phyloP scores from a whole-genome alignment of 352 stramenopile species.

The Phytophthora uliginosa region DNA sequence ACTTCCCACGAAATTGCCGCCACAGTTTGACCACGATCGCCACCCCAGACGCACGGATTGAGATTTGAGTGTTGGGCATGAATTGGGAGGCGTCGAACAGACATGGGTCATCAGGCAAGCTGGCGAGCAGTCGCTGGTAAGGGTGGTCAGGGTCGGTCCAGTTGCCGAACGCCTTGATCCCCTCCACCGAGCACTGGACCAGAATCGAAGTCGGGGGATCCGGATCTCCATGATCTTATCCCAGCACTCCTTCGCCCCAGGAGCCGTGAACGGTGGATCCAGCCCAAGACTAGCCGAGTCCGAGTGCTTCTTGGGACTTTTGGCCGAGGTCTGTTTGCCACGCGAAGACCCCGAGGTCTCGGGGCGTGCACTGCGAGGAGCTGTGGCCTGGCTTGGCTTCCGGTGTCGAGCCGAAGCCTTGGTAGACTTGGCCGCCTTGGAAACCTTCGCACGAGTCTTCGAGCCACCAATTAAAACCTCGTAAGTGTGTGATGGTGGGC shows the following conservation, averaged over 20 bases:
- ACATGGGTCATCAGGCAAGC: too few relatives aligned
- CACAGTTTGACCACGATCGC: neutral
- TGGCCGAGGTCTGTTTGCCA: neutral
- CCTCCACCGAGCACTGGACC: too few relatives aligned
- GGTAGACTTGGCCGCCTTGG: too few relatives aligned
- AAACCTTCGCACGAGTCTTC: too few relatives aligned
- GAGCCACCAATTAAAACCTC: too few relatives aligned
- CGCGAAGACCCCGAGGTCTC: too few relatives aligned
- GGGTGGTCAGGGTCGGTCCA: neutral
- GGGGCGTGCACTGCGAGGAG: too few relatives aligned
- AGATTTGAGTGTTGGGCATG: neutral
- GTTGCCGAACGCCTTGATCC: neutral
- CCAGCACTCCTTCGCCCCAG: neutral
- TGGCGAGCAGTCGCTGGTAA: neutral
- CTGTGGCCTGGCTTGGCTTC: too few relatives aligned
- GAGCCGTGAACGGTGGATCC: neutral
- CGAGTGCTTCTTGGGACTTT: neutral
- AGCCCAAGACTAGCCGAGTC: neutral
- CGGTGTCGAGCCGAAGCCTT: too few relatives aligned
- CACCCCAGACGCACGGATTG: neutral
- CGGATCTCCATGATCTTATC: neutral
- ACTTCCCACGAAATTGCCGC: neutral
- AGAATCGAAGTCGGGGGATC: neutral
- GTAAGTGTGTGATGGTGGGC: too few relatives aligned
- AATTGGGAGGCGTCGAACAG: too few relatives aligned